Evolutionary conservation across 176 grass and related monocot genomes (phyloP), one percentile per base, ranked within the genome.

Genomic region (Microstegium vimineum): DNA sequence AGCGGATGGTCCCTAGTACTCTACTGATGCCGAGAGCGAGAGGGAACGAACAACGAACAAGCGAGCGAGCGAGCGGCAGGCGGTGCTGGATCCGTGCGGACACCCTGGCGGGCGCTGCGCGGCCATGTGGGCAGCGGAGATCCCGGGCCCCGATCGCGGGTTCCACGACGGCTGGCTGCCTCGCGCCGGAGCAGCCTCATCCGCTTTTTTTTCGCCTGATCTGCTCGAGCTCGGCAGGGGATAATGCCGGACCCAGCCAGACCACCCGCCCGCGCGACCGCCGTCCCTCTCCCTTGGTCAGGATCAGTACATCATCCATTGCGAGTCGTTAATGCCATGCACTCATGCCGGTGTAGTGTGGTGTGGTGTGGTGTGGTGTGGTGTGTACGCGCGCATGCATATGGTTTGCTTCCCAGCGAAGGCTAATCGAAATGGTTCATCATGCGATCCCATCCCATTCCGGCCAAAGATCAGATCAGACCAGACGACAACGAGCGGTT

Each of bases 131-230:
- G 33, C 46, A 52, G 64, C 46, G 65, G 47, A 40, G 66, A 28
- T 69, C 73, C 62, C 31, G 77, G 40, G 69, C 33, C 81, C 64
- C 30, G 46, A 73, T 18, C n/a, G 26, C 67, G 34, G 74, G 26
- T 37, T 74, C 46, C 77, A 25, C 60, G n/a, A 23, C 10, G 45
- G 34, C n/a, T 10, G 17, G 60, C 75, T 27, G 37, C 47, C 16
- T 62, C 30, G 57, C 82, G 84, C 86, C 84, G 74, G 88, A 86
- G 69, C 69, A 74, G 36, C 83, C 89, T 91, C 86, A 75, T 91
- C 86, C 71, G 37, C 43, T 26, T 25, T 25, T 47, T 6, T 13
- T 1, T 20, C 43, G 7, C 3, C 9, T 64, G 1, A 64, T 64
- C 28, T 32, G 62, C 62, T 33, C 62, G 62, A 31, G 41, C 30